Percentiles rank a stretch among this genome's conserved stretches.
These are phyloP conservation scores for Penicillium flavigenum DNA, from an alignment of 495 filamentous ascomycete species.

Conservation along the genomic window DNA sequence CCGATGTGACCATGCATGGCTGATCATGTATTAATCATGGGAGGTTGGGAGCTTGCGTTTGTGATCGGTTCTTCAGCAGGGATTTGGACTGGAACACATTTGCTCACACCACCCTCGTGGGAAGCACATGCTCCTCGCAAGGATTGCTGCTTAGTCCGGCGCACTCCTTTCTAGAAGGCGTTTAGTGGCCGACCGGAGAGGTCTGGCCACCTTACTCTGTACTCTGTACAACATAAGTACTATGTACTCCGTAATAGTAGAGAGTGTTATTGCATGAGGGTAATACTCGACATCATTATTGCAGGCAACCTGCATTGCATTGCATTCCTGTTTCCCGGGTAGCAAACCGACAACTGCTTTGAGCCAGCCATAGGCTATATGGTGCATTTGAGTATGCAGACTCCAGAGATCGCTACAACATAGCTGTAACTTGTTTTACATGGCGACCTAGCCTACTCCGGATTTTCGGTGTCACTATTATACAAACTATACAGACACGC, in stretches of 20 bases:
- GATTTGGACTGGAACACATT: neutral
- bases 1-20: slow-evolving; percentile 22
- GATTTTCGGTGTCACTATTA: neutral
- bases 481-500: neutral
- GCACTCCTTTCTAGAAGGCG: slow-evolving; percentile 7
- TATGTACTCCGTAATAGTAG: neutral
- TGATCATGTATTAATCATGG: slow-evolving; percentile 15
- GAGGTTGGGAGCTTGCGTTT: neutral
- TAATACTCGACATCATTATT: slow-evolving; percentile 11
- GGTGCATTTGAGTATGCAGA: neutral
- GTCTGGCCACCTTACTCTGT: neutral
- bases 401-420: neutral
- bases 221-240: neutral
- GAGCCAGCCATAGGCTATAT: neutral
- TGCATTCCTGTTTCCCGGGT: slow-evolving; percentile 5
- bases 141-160: neutral
- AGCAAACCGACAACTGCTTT: neutral
- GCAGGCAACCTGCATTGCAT: slow-evolving; percentile 14
- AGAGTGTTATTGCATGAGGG: slow-evolving; percentile 2
- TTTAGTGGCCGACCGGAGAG: slow-evolving; percentile 3
- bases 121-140: slow-evolving; percentile 1
- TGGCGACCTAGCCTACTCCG: neutral
- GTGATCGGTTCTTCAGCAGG: slow-evolving; percentile 8
- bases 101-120: slow-evolving; percentile 2
- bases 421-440: neutral